These are phyloP conservation scores for Ceratobasidium sp. DNA, from an alignment of 1,284 basidiomycete genomes.

Conservation along the genomic window DNA sequence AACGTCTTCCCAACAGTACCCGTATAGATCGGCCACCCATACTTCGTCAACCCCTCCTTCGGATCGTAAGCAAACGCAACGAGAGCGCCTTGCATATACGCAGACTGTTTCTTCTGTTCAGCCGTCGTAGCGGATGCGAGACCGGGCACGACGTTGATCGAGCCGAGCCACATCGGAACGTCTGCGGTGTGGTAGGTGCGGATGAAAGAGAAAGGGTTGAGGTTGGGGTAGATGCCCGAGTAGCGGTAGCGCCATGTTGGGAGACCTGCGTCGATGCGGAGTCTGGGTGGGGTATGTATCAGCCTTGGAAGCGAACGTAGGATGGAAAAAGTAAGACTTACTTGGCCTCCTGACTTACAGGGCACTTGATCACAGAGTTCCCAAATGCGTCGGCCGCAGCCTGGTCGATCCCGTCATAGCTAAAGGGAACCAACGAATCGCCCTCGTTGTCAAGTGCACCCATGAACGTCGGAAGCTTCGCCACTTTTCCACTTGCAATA, in stretches of 20 bases:
- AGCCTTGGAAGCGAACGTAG: background rate
- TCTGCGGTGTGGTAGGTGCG: constrained; percentile 37
- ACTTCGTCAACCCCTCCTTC: constrained; percentile 15
- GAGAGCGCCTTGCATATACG: constrained; percentile 39
- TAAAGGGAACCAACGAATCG: constrained; percentile 30
- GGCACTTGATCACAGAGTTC: constrained; percentile 1
- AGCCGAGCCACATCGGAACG: constrained; percentile 40
- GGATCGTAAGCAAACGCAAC: constrained; percentile 38
- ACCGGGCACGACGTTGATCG: constrained; percentile 30
- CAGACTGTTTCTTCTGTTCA: constrained; percentile 34
- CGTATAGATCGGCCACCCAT: constrained; percentile 38
- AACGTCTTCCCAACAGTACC: constrained; percentile 6
- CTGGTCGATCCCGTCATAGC: constrained; percentile 29
- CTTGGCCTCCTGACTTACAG: background rate
- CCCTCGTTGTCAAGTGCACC: constrained; percentile 18
- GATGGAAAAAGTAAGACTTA: background rate
- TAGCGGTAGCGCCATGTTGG: constrained; percentile 40
- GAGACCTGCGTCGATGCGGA: constrained; percentile 32
- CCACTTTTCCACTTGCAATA: constrained; percentile 8
- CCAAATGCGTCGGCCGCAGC: constrained; percentile 4
- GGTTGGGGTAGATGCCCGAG: constrained; percentile 37
- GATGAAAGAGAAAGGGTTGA: constrained; percentile 25
- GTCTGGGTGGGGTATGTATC: background rate
- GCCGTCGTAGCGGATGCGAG: constrained; percentile 7
- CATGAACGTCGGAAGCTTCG: constrained; percentile 18